phyloP scores from a whole-genome alignment of 164 flowering plant genomes.

The Macadamia tetraphylla region DNA sequence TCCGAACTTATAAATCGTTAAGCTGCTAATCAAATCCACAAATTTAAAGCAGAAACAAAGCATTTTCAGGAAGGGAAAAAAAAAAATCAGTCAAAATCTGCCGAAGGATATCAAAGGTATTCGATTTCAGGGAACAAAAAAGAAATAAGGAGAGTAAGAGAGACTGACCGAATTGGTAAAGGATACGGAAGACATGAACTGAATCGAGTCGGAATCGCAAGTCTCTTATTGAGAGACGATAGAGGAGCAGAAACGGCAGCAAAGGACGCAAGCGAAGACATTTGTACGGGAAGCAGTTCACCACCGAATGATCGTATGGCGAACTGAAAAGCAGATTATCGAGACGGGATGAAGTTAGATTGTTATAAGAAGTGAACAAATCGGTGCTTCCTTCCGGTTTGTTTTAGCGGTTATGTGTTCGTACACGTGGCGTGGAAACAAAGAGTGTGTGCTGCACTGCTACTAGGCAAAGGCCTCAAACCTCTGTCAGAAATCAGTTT shows the following conservation, averaged over 20 bases:
- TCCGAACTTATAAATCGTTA: too few relatives aligned
- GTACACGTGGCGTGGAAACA: too few relatives aligned
- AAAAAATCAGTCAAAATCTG: not conserved
- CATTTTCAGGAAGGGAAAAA: not conserved
- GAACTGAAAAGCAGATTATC: too few relatives aligned
- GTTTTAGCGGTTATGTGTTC: too few relatives aligned
- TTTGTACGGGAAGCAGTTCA: not conserved
- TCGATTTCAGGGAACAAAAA: not conserved
- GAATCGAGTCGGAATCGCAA: constrained; percentile 3
- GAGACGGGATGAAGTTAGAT: too few relatives aligned
- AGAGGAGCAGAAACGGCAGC: constrained; percentile 3
- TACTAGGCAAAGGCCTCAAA: too few relatives aligned
- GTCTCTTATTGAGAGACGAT: not conserved
- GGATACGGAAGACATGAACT: not conserved
- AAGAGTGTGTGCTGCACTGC: too few relatives aligned
- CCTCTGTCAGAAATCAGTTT: too few relatives aligned
- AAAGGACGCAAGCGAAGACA: constrained; percentile 1
- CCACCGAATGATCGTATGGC: too few relatives aligned
- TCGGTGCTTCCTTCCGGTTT: too few relatives aligned
- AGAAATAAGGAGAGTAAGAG: not conserved
- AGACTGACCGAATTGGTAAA: constrained; percentile 11
- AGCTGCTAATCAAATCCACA: too few relatives aligned
- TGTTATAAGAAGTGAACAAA: too few relatives aligned
- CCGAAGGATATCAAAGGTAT: not conserved
- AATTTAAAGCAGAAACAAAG: not conserved